Evolutionary conservation across 345 rosid species (phyloP), one percentile per base, ranked within the genome.

Genomic region (Noccaea caerulescens): DNA sequence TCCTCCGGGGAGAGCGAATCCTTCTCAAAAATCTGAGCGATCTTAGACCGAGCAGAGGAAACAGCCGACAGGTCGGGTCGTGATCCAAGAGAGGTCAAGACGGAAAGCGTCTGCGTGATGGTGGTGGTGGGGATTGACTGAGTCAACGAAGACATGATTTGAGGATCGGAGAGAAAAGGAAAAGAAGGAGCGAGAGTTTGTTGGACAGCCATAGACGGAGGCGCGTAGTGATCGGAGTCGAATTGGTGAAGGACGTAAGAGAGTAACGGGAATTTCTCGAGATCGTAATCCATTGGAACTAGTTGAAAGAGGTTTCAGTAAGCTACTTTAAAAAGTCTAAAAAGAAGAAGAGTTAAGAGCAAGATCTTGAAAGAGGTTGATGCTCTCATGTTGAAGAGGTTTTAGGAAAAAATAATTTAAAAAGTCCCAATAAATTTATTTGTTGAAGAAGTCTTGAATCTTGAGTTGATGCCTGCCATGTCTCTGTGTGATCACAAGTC

Each of bases 41-140:
- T 81, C 85, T 78, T 89, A 39, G 80, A 69, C 14, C 83, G 83
- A 27, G 99, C 96, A 3, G 72, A 69, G 71, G 87, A 81, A 34
- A 91, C 86, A 0, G 95, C 69, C 12, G 75, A 83, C 1, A 84
- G 89, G 79, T 88, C 89, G 10, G 96, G 99, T 1, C 90, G 84
- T 25, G 89, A 83, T 2, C 97, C 97, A 2, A 93, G 84, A 46
- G 89, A 85, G 30, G 51, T 80, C 63, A 88, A 87, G 53, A 91
- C 81, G 42, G 79, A 64, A 72, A 80, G 85, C 41, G 85, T 83
- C 57, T 84, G 92, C 20, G 73, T 44, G 50, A 91, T 75, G 57
- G 76, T 58, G 63, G 76, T 58, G 63, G 57, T 64, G 1, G 93
- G 84, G 74, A 91, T 68, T 54, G 88, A 84, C 11, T 58, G 85